These are phyloP conservation scores for Cryphonectria japonica DNA, from an alignment of 2,329 filamentous ascomycete genomes.

Conservation along the genomic window DNA sequence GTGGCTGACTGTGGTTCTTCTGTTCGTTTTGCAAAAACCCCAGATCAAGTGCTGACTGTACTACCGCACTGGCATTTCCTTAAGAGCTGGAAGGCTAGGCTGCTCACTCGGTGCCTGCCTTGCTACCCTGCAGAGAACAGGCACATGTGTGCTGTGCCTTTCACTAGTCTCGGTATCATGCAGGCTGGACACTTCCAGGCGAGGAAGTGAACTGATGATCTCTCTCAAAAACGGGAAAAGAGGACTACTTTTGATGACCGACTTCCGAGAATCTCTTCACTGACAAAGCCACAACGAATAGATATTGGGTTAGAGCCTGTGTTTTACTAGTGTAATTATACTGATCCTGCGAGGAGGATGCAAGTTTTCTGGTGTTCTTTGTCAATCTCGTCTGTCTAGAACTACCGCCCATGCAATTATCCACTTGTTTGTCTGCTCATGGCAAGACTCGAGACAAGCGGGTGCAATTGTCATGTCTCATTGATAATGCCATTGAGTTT, in stretches of 20 bases:
- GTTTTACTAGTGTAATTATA: too few relatives aligned
- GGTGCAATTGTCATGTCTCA: neutral
- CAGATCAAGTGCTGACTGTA: conserved; percentile 1
- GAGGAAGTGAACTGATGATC: neutral
- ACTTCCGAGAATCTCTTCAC: too few relatives aligned
- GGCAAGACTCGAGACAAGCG: neutral
- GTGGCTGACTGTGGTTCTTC: neutral
- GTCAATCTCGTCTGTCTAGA: too few relatives aligned
- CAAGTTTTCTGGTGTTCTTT: too few relatives aligned
- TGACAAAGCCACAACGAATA: neutral
- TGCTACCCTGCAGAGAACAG: neutral
- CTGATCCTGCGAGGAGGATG: too few relatives aligned
- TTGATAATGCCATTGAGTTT: neutral
- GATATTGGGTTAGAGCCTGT: too few relatives aligned
- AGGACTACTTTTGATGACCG: too few relatives aligned
- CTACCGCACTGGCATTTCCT: neutral
- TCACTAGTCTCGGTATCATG: neutral
- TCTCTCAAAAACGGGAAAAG: neutral
- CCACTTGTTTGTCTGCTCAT: neutral
- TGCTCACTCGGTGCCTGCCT: neutral
- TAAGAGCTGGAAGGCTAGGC: neutral
- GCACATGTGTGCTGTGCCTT: conserved; percentile 4
- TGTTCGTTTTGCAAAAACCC: neutral
- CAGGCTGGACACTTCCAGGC: neutral
- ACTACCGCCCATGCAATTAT: neutral